Evolutionary conservation across 1,284 basidiomycete species (phyloP).

Genomic region (Fomitopsis betulina): DNA sequence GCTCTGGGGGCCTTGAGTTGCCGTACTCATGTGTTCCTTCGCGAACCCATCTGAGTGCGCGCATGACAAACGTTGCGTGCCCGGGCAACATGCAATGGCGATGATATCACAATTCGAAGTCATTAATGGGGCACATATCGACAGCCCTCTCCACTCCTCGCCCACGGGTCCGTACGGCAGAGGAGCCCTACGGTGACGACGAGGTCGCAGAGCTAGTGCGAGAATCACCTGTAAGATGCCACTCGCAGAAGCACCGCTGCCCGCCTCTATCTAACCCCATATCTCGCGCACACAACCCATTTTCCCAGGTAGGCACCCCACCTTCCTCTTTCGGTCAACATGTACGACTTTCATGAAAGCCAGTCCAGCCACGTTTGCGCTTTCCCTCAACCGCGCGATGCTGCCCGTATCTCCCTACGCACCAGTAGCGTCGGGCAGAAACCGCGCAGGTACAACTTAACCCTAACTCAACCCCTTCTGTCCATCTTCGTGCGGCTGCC

Average conservation of each 20-base stretch:
- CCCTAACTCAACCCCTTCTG: too few species aligned
- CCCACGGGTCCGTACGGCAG: background rate
- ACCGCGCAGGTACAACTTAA: too few species aligned
- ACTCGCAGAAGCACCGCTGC: background rate
- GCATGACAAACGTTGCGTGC: background rate
- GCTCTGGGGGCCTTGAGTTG: background rate
- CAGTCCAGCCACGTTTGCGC: background rate
- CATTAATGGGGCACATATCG: background rate
- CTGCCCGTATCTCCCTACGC: background rate
- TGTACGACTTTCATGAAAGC: background rate
- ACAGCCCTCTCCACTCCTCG: background rate
- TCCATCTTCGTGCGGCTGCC: too few species aligned
- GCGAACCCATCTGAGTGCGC: background rate
- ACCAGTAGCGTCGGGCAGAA: too few species aligned
- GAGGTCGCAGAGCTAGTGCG: background rate
- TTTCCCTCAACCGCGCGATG: background rate
- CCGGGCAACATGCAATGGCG: background rate
- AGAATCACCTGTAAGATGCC: background rate
- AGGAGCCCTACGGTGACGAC: background rate
- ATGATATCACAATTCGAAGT: background rate
- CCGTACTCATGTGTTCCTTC: background rate
- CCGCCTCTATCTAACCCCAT: background rate
- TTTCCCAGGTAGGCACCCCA: conserved; percentile 3
- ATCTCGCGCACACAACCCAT: background rate
- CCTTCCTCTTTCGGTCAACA: background rate